phyloP scores from a whole-genome alignment of 176 grass and related monocot species.

The Secale cereale region DNA sequence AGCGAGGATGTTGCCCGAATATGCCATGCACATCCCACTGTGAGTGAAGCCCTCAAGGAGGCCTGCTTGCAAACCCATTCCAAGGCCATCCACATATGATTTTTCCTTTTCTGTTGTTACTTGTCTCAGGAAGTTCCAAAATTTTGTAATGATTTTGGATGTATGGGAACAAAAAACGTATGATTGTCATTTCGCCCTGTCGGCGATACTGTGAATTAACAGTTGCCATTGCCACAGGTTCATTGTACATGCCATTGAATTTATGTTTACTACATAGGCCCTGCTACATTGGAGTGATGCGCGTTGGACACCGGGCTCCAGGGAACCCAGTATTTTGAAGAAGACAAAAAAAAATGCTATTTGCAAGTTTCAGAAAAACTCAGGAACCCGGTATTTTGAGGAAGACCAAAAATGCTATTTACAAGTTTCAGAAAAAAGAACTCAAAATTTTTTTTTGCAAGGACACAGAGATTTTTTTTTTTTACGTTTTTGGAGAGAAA shows the following conservation, averaged over 20 bases:
- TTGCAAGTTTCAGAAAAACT: too few species aligned
- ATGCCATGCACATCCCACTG: constrained; percentile 91
- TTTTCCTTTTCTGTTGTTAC: constrained; percentile 20
- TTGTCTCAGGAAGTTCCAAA: constrained; percentile 31
- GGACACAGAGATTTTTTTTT: too few species aligned
- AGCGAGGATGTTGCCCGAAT: constrained; percentile 93
- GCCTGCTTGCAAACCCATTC: constrained; percentile 86
- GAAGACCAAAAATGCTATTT: too few species aligned
- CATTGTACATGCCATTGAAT: neutral
- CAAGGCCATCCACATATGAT: constrained; percentile 90
- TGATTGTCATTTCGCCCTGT: neutral
- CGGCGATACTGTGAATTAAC: constrained; percentile 23
- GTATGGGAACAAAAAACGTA: constrained; percentile 7
- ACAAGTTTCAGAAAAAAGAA: too few species aligned
- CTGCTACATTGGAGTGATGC: neutral
- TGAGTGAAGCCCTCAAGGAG: constrained; percentile 97
- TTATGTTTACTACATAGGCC: neutral
- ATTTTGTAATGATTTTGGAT: constrained; percentile 42
- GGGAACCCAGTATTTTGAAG: too few species aligned
- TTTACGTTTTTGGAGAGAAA: too few species aligned
- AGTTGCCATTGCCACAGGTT: neutral
- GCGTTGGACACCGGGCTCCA: too few species aligned
- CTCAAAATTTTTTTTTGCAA: too few species aligned
- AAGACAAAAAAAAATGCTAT: too few species aligned
- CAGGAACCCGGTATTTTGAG: too few species aligned